Evolutionary conservation across 352 stramenopile genomes (phyloP).

Genomic region (Globisporangium takayamanum): DNA sequence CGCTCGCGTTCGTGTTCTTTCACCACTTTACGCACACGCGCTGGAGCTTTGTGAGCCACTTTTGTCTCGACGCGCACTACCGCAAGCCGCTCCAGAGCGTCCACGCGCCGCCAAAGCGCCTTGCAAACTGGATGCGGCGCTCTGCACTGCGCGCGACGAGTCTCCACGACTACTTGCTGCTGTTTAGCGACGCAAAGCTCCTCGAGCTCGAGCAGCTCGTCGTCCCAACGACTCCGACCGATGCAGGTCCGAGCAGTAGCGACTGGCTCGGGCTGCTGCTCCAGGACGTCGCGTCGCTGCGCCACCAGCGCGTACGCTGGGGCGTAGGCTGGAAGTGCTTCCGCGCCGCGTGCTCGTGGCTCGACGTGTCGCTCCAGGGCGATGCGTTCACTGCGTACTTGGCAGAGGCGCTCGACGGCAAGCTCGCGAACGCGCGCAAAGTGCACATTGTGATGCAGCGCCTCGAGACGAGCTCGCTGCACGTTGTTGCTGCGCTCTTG

Average conservation of each 20-base stretch:
- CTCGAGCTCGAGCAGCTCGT: constrained; percentile 8
- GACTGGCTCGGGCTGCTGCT: constrained; percentile 32
- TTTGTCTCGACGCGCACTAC: constrained; percentile 21
- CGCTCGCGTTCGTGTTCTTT: constrained; percentile 54
- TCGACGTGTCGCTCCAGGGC: constrained; percentile 33
- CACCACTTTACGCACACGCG: constrained; percentile 44
- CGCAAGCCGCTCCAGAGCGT: constrained; percentile 17
- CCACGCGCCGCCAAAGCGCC: constrained; percentile 7
- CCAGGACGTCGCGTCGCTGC: constrained; percentile 22
- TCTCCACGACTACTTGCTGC: constrained; percentile 21
- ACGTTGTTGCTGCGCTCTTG: constrained; percentile 24
- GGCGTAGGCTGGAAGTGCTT: constrained; percentile 65
- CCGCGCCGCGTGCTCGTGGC: constrained; percentile 42
- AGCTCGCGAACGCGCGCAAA: constrained; percentile 25
- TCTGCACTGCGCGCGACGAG: constrained; percentile 4
- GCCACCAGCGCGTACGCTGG: constrained; percentile 29
- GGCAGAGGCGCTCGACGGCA: constrained; percentile 54
- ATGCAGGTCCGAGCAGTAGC: background rate
- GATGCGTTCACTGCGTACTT: constrained; percentile 32
- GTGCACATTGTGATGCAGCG: constrained; percentile 28
- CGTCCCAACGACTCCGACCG: background rate
- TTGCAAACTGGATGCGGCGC: constrained; percentile 19
- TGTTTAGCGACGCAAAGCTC: constrained; percentile 32
- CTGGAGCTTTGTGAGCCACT: constrained; percentile 63
- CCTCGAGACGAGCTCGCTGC: constrained; percentile 22